A percentile compares a stretch with the other conserved stretches of the same genome.
Evolutionary conservation across 2,329 filamentous ascomycete genomes (phyloP).

Genomic region (Trichoderma atrobrunneum): DNA sequence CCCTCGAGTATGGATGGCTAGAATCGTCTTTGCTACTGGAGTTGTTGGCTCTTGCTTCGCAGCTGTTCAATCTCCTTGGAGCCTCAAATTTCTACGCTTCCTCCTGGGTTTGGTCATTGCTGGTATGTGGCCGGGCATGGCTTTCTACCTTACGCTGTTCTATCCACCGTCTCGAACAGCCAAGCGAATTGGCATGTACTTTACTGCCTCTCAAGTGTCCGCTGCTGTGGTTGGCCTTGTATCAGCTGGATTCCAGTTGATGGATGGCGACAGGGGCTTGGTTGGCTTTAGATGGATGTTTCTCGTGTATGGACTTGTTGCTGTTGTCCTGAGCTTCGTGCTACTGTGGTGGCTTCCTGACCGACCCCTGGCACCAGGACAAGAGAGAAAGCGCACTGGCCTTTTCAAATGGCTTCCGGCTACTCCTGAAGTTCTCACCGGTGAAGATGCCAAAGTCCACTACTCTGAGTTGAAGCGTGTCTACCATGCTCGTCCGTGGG

Average conservation of each 20-base stretch:
- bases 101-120: slow-evolving; percentile 84
- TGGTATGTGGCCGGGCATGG: slow-evolving; percentile 95
- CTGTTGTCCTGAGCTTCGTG: slow-evolving; percentile 65
- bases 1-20: slow-evolving; percentile 86
- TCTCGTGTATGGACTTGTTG: slow-evolving; percentile 76
- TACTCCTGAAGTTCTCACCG: slow-evolving; percentile 67
- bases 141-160: slow-evolving; percentile 87
- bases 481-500: slow-evolving; percentile 75
- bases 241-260: slow-evolving; percentile 86
- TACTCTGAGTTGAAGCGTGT: slow-evolving; percentile 80
- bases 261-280: slow-evolving; percentile 74
- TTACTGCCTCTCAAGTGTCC: slow-evolving; percentile 83
- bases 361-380: slow-evolving; percentile 71
- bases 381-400: slow-evolving; percentile 49
- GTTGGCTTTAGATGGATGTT: slow-evolving; percentile 94
- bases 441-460: slow-evolving; percentile 75
- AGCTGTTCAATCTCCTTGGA: slow-evolving; percentile 78
- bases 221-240: slow-evolving; percentile 86
- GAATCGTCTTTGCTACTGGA: slow-evolving; percentile 84
- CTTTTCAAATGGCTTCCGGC: slow-evolving; percentile 65
- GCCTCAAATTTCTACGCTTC: slow-evolving; percentile 81
- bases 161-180: slow-evolving; percentile 84
- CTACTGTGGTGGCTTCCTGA: slow-evolving; percentile 92
- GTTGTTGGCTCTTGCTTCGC: slow-evolving; percentile 81
- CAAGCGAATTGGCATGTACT: slow-evolving; percentile 86